Evolutionary conservation across 176 grass and related monocot genomes (phyloP), one percentile per base, ranked within the genome.

Genomic region (Areca catechu): DNA sequence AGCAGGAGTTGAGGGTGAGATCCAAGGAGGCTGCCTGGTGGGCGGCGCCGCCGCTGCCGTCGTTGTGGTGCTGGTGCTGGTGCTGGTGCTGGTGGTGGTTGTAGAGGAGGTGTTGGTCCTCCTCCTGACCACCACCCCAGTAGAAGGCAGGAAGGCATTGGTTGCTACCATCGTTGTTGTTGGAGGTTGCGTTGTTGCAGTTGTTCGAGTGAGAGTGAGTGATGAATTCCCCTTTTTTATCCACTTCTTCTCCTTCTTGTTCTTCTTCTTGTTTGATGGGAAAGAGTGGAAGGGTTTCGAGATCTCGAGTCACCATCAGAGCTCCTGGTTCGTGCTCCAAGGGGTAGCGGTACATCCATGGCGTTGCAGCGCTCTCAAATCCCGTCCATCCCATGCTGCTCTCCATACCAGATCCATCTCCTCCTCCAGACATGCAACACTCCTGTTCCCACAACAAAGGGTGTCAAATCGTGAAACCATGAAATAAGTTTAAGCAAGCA

Each of bases 241-340:
- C 34, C 34, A 12, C 34, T 43, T 43, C 1, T 12, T 43, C 34
- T 43, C 9, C 15, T 66, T 19, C 63, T 22, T 53, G 22, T 20
- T 34, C 65, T 54, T 54, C 51, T 21, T 53, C 27, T 18, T 34
- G 25, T 7, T 22, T 66, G 15, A 71, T 73, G 15, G 85, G 85
- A 68, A 89, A 89, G 72, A 89, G 76, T 3, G 80, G 80, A 5
- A 89, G 85, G 24, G 84, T 89, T 53, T 83, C 76, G 15, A 76
- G 72, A 57, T 74, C 78, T 19, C 56, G 65, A 3, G 66, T 71
- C 37, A 56, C 5, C 54, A 25, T 24, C 21, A 12, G 2, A 43
- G 34, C 34, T 43, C 34, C 34, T 43, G 51, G 24, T 20, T 57
- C 24, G 16, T 17, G 20, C 34, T 65, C 30, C 43, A 10, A 4